Evolutionary conservation across 73 alveolate genomes (phyloP), one percentile per base, ranked within the genome.

Genomic region (Paramecium caudatum): DNA sequence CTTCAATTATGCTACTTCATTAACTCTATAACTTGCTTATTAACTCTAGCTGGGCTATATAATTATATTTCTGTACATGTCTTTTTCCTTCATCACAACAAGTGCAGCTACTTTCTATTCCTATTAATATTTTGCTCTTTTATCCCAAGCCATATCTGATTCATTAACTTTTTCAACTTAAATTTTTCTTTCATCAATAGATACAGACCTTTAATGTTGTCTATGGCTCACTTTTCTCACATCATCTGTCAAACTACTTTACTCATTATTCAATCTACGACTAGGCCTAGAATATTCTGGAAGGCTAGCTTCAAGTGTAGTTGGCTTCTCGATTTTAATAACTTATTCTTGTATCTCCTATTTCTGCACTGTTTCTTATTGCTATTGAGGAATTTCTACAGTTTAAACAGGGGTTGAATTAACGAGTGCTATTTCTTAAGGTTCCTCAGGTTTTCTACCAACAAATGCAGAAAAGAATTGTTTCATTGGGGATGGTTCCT

Each of bases 1-100:
- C 46, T 74, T 74, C 32, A 74, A 17, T 39, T 37, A 74, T 0
- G 88, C 88, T 74, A 74, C 17, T 74, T 41, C 68, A 37, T 74
- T 74, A 7, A 74, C 43, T 45, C 43, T 43, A 16, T 27, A 45
- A 34, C 46, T 17, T 41, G 47, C 50, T 68, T 68, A 68, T 68
- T 68, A 37, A 68, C 21, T 13, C 50, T 68, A 68, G 34, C 84
- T 68, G 17, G 7, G 48, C 19, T 9, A 32, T 34, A 68, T 74
- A 74, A 16, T 30, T 16, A 32, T 30, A 33, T 65, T 43, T 32
- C 16, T 65, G 34, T 45, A 74, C 43, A 13, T 74, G 19, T 45
- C 88, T 74, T 34, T 74, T 39, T 27, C 62, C 5, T 19, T 74
- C 16, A 74, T 41, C 17, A 36, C 68, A 21, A 74, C 65, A 12